phyloP scores from a whole-genome alignment of 179 eudicot genomes.

The Silene noctiflora region DNA sequence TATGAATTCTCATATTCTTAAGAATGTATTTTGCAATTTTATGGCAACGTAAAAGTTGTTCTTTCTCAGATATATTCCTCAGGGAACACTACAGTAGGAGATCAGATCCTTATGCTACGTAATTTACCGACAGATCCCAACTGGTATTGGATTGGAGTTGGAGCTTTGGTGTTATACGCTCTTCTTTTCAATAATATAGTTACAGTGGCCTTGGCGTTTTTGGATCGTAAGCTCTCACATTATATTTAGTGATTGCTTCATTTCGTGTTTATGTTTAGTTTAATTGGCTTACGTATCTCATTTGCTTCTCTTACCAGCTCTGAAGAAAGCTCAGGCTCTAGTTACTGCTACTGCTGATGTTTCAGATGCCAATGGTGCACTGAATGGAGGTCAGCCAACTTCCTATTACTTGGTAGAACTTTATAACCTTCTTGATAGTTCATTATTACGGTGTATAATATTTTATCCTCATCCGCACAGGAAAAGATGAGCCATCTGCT shows the following conservation, averaged over 20 bases:
- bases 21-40: background rate
- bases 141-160: slow-evolving; percentile 88
- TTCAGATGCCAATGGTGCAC: slow-evolving; percentile 28
- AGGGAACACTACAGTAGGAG: slow-evolving; percentile 56
- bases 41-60: slow-evolving; percentile 2
- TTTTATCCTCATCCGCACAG: slow-evolving; percentile 27
- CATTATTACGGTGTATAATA: background rate
- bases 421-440: background rate
- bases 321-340: slow-evolving; percentile 51
- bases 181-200: slow-evolving; percentile 63
- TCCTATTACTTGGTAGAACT: slow-evolving; percentile 12
- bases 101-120: slow-evolving; percentile 44
- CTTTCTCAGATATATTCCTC: slow-evolving; percentile 42
- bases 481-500: slow-evolving; percentile 12
- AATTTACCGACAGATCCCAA: slow-evolving; percentile 44
- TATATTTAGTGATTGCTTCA: background rate
- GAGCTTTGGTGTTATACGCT: slow-evolving; percentile 52
- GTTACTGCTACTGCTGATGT: slow-evolving; percentile 32
- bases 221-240: slow-evolving; percentile 55
- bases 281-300: slow-evolving; percentile 11
- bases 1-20: background rate
- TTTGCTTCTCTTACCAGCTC: slow-evolving; percentile 42
- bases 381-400: slow-evolving; percentile 33
- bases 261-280: background rate
- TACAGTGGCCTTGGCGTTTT: slow-evolving; percentile 59